Base-by-base conservation (phyloP, 495 filamentous ascomycete species). In the Xylaria palmicola region DNA sequence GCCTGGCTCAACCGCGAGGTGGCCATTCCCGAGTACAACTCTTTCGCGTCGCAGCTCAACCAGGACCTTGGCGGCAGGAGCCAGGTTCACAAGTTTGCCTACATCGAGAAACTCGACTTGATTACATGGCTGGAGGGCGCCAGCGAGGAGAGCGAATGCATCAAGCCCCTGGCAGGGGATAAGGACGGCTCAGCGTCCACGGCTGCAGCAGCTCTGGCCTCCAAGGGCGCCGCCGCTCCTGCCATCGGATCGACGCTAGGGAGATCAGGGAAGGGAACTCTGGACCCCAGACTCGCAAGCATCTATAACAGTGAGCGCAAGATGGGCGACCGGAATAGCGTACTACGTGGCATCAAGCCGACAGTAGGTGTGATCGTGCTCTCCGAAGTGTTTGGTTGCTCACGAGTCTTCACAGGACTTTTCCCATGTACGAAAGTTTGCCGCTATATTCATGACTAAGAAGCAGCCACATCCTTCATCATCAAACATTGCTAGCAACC, bases 1-100 rank as follows among this genome's bases (percentile, higher is more conserved):
- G 90, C 91, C 52, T 99, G 90, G 89, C 81, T 88, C 70, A 93
- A 97, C 72, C 90, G 90, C 72, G 92, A 97, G 78, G 83, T 86
- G 59, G 83, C 88, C 37, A 91, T 96, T 68, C 87, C 88, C 8
- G 91, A 92, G 59, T 98, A 98, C 80, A 93, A 97, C 73, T 84
- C 87, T 45, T 86, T 87, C 6, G 90, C 90, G 20, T 85, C 90
- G 69, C 79, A 85, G 61, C 80, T 98, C 36, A 96, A 93, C 62
- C 89, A 92, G 39, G 86, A 91, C 64, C 82, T 97, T 30, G 81
- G 82, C 29, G 77, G 79, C 55, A 81, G 82, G 52, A 81, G 79
- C 20, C 79, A 75, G 26, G 90, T 97, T 19, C 89, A 90, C 70
- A 93, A 90, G 69, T 80, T 98, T 51, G 84, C 90, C 51, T 98